Conservation (phyloP, 306 rosid species). For the Pueraria montana region DNA sequence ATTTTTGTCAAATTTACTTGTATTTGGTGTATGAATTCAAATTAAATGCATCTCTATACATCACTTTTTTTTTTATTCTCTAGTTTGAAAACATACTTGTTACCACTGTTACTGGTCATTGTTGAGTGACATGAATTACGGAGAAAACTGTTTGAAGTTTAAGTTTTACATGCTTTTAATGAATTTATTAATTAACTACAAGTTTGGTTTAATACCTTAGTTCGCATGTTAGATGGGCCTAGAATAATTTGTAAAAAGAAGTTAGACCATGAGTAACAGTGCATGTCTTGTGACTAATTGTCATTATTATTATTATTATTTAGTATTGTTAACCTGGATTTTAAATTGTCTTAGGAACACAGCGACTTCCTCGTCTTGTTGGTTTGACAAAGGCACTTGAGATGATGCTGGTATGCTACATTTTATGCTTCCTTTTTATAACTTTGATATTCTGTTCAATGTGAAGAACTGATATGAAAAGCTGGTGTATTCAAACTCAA, state of each 20-base stretch:
- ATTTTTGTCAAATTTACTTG: constrained; percentile 20
- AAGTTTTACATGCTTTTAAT: constrained; percentile 20
- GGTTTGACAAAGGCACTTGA: constrained; percentile 93
- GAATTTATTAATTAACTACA: constrained; percentile 5
- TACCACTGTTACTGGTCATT: constrained; percentile 10
- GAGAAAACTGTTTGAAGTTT: constrained; percentile 20
- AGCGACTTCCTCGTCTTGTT: constrained; percentile 98
- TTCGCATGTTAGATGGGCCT: constrained; percentile 10
- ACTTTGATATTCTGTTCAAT: constrained; percentile 29
- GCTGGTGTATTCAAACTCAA: constrained; percentile 22
- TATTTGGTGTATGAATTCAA: constrained; percentile 27
- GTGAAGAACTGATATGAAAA: constrained; percentile 42
- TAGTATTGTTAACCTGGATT: constrained; percentile 42
- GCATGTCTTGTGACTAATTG: not conserved
- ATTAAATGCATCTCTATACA: constrained; percentile 23
- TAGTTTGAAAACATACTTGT: constrained; percentile 22
- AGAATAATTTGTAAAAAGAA: constrained; percentile 17
- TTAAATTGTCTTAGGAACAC: constrained; percentile 80
- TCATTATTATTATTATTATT: constrained; percentile 30
- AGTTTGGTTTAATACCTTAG: constrained; percentile 35
- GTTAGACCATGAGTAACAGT: constrained; percentile 9
- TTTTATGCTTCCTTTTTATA: constrained; percentile 22
- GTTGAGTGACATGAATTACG: constrained; percentile 13
- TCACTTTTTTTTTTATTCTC: constrained; percentile 13
- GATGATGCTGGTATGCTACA: constrained; percentile 84